A percentile compares a stretch with the other conserved stretches of the same genome.
Conservation (phyloP, 2,329 filamentous ascomycete species). For the Penicillium sp. region DNA sequence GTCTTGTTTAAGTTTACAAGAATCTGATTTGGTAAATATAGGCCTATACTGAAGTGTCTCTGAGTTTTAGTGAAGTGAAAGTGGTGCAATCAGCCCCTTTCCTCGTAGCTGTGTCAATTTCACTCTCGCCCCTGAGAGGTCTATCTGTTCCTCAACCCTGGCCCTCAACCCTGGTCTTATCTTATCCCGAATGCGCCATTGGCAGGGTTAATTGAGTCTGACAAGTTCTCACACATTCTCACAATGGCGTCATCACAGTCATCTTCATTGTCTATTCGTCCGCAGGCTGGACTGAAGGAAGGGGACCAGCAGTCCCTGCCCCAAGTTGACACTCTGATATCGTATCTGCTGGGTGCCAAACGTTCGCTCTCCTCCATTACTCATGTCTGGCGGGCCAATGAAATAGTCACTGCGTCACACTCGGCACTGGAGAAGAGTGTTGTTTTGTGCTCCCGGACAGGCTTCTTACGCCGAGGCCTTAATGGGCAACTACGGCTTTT, state of each 20-base stretch:
- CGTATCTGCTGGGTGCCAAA: conserved; percentile 82
- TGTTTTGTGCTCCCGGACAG: conserved; percentile 67
- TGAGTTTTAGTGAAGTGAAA: background rate
- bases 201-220: conserved; percentile 2
- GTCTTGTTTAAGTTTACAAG: background rate
- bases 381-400: conserved; percentile 80
- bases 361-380: conserved; percentile 80
- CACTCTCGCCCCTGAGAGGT: background rate
- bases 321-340: conserved; percentile 73
- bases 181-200: background rate
- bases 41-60: background rate
- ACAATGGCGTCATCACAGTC: conserved; percentile 37
- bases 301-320: conserved; percentile 27
- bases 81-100: background rate
- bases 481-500: conserved; percentile 49
- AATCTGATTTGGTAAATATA: background rate
- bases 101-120: conserved; percentile 1
- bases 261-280: conserved; percentile 26
- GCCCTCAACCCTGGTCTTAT: background rate
- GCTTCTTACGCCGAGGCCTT: conserved; percentile 66
- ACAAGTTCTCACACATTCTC: background rate
- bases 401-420: conserved; percentile 76
- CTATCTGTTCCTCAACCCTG: background rate
- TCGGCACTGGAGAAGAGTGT: conserved; percentile 75
- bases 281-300: conserved; percentile 11